Evolutionary conservation across 345 rosid species (phyloP).

Genomic region (Eucalyptus sp.): DNA sequence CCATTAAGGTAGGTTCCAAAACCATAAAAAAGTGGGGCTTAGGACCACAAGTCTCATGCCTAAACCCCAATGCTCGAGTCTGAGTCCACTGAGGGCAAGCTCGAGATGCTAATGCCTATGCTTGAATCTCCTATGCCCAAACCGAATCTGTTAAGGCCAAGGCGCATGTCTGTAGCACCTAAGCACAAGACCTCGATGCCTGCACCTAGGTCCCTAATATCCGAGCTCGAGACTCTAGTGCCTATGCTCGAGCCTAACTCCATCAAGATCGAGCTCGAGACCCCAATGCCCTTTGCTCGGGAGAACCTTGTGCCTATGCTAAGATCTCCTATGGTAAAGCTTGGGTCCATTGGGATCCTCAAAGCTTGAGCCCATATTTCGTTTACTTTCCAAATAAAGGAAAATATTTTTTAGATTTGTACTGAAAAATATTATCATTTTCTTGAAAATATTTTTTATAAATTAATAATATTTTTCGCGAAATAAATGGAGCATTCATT

Average conservation of each 20-base stretch:
- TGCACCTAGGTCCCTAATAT: fast-evolving
- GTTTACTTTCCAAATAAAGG: too few species aligned
- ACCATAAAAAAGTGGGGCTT: not conserved
- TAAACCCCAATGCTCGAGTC: not conserved
- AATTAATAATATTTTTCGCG: too few species aligned
- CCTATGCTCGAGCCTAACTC: not conserved
- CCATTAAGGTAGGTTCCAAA: not conserved
- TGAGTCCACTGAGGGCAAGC: fast-evolving
- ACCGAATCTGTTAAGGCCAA: fast-evolving
- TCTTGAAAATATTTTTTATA: too few species aligned
- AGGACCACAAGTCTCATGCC: not conserved
- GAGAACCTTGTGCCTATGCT: not conserved
- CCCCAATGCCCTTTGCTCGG: fast-evolving
- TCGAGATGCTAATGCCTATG: not conserved
- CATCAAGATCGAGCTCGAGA: not conserved
- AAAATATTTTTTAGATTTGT: too few species aligned
- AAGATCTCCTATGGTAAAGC: not conserved
- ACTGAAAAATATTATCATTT: too few species aligned
- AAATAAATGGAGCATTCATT: too few species aligned
- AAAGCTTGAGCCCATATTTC: not conserved
- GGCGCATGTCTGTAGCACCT: fast-evolving
- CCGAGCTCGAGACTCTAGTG: not conserved
- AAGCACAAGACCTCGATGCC: not conserved
- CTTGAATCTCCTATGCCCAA: fast-evolving
- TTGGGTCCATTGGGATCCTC: fast-evolving